Evolutionary conservation across 2,329 filamentous ascomycete genomes (phyloP).

Genomic region (Cercospora beticola): DNA sequence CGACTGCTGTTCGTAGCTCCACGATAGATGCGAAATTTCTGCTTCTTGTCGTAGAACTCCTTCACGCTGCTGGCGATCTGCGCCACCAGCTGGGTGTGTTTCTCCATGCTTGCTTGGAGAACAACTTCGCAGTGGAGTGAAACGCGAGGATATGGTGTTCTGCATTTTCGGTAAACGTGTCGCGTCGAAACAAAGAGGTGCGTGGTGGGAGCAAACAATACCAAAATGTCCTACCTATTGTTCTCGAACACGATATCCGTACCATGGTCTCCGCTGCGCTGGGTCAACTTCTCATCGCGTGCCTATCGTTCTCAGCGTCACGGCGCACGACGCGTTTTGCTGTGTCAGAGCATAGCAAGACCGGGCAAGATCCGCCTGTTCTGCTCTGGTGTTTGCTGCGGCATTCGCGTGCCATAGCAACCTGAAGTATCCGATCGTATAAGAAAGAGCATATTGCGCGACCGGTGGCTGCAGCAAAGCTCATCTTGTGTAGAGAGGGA

Average conservation of each 20-base stretch:
- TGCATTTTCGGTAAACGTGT: background rate
- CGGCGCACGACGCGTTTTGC: background rate
- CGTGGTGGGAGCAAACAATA: background rate
- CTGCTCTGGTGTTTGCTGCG: background rate
- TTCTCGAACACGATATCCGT: background rate
- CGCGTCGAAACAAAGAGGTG: background rate
- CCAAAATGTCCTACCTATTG: background rate
- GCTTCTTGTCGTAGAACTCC: conserved; percentile 51
- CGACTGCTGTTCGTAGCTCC: conserved; percentile 77
- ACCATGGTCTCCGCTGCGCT: background rate
- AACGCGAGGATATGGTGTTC: background rate
- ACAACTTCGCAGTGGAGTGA: no score
- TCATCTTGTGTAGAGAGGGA: background rate
- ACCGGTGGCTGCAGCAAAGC: background rate
- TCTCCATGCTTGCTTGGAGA: conserved; percentile 19
- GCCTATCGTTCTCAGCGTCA: background rate
- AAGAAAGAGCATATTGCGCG: background rate
- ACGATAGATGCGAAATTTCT: conserved; percentile 71
- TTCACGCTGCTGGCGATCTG: conserved; percentile 49
- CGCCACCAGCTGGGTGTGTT: conserved; percentile 40
- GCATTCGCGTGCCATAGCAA: background rate
- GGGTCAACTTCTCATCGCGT: background rate
- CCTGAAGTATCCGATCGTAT: background rate
- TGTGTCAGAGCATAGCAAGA: background rate
- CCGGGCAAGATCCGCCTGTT: background rate